Base-by-base conservation (phyloP, 78 protist species). In the Emiliania huxleyi region DNA sequence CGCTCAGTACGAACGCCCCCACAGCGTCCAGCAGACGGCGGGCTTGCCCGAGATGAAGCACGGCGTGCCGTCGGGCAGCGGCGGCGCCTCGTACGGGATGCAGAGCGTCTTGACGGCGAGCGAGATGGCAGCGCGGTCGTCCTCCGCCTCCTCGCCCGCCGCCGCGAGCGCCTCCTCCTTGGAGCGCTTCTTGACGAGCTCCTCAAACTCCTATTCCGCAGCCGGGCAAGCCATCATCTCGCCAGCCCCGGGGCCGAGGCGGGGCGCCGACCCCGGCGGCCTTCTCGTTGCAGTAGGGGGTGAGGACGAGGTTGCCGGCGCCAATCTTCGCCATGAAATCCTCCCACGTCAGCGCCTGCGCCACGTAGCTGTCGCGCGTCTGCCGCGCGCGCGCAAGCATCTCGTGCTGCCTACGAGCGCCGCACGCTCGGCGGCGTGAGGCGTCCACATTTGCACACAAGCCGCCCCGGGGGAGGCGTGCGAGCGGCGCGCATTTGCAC, bases 21-120 rank as follows among this genome's bases (percentile, higher is more conserved):
- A 93, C 8, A 93, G 90, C 18, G 23, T 29, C 93, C 92, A 93
- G 62, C 52, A 37, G 29, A 19, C 89, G 0, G 94, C 94, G 5
- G 71, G 87, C 90, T 93, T 77, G 48, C 93, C 93, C 22, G 56
- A 48, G 38, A 33, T 21, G 94, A 93, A 93, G 83, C 94, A 93
- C 35, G 0, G 0, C n/a, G 79, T 42, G 46, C 69, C 93, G 43
- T 87, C 91, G 29, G 91, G 94, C 45, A 91, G 83, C 26, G 12
- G 56, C 37, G 55, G 75, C n/a, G 5, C 45, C 25, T 69, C 96
- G 77, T 96, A 94, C 56, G 99, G 99, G 38, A 97, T 97, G 95
- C 99, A 97, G 29, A 97, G 96, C 12, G 97, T 85, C 96, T 97
- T 97, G 81, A 98, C 99, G 12, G 98, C 99, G 83, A 97, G 97